Evolutionary conservation across 2,329 filamentous ascomycete species (phyloP).

Genomic region (Xylariaceae sp.): DNA sequence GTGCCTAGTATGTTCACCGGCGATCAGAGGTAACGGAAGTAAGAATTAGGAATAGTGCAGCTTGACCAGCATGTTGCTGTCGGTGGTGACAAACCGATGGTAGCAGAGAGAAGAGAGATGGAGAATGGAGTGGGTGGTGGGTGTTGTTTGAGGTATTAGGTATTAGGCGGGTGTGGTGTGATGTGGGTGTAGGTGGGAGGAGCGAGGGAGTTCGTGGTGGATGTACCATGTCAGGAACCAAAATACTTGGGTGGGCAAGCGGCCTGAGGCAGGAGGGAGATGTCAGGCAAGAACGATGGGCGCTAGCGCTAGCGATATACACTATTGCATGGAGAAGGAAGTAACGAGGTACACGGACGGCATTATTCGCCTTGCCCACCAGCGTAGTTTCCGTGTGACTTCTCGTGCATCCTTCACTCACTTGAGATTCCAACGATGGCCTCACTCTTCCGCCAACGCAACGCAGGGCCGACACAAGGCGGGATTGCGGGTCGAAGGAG

Average conservation of each 20-base stretch:
- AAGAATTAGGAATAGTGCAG: conserved; percentile 10
- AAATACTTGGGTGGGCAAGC: neutral
- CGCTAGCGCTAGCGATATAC: conserved; percentile 8
- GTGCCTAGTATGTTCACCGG: neutral
- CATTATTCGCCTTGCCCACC: neutral
- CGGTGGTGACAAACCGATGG: neutral
- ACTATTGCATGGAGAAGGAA: neutral
- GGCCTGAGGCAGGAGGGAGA: neutral
- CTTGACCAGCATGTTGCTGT: conserved; percentile 5
- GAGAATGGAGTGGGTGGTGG: conserved; percentile 3
- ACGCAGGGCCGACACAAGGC: neutral
- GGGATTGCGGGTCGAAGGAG: neutral
- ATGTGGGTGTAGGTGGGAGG: neutral
- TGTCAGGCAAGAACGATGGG: conserved; percentile 11
- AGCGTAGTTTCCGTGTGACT: neutral
- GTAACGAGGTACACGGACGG: neutral
- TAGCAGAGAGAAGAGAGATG: neutral
- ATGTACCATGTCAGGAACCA: neutral
- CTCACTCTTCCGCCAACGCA: neutral
- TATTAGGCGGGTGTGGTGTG: conserved; percentile 3
- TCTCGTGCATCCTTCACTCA: neutral
- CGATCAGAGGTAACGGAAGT: neutral
- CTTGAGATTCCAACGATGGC: neutral
- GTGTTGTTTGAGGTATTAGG: neutral
- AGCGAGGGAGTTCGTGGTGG: neutral